phyloP scores from a whole-genome alignment of 768 basidiomycete species.

The Rhodocollybia butyracea region DNA sequence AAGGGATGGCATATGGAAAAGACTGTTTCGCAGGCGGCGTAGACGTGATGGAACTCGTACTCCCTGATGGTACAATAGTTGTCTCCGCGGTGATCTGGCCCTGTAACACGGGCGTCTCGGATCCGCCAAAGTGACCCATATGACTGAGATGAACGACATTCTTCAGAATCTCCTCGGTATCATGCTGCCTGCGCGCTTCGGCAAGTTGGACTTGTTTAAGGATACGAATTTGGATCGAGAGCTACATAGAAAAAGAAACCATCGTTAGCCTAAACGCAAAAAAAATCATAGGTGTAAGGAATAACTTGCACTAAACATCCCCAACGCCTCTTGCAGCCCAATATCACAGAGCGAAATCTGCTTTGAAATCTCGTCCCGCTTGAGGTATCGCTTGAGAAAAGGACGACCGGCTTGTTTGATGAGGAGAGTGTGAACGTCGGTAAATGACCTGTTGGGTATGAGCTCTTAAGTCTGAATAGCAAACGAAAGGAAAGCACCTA shows the following conservation, averaged over 20 bases:
- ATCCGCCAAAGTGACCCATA: neutral
- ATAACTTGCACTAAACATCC: constrained; percentile 44
- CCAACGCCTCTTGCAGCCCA: constrained; percentile 49
- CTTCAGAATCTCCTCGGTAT: constrained; percentile 1
- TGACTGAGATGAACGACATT: neutral
- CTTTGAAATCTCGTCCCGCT: constrained; percentile 62
- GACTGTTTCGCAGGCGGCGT: neutral
- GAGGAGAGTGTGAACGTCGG: constrained; percentile 46
- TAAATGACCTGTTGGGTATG: constrained; percentile 37
- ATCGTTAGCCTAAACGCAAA: neutral
- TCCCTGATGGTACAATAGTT: no score
- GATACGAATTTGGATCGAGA: constrained; percentile 51
- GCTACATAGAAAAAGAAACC: constrained; percentile 19
- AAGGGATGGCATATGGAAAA: neutral
- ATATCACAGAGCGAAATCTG: constrained; percentile 52
- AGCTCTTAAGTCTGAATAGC: constrained; percentile 2
- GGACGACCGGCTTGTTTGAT: constrained; percentile 60
- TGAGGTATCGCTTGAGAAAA: constrained; percentile 76
- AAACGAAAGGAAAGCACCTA: constrained; percentile 21
- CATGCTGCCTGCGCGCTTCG: constrained; percentile 19
- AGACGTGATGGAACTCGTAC: neutral
- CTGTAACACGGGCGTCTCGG: no score
- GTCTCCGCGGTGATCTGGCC: no score
- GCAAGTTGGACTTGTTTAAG: constrained; percentile 45
- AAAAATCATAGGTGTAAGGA: neutral